phyloP scores from a whole-genome alignment of 2,329 filamentous ascomycete species.

The Trichoderma semiorbis region DNA sequence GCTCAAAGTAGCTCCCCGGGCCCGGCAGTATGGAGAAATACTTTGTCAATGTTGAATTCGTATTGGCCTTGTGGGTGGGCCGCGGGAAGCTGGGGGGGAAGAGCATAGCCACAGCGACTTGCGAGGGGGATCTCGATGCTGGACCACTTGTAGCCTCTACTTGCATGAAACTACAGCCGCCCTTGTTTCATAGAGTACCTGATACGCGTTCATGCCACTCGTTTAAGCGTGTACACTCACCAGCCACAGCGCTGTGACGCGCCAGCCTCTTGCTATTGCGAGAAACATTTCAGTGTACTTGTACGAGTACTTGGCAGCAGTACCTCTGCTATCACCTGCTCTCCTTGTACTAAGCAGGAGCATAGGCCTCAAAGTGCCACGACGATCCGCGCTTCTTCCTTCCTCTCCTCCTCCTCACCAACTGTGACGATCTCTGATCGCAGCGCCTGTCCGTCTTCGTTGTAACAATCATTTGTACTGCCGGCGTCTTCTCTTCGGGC shows the following conservation, averaged over 20 bases:
- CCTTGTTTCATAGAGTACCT: background rate
- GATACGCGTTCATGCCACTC: background rate
- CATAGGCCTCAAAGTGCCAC: conserved; percentile 11
- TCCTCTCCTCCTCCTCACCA: conserved; percentile 9
- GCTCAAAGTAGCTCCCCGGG: background rate
- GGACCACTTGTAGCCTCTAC: background rate
- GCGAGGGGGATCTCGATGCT: background rate
- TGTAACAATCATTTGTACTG: background rate
- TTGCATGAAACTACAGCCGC: background rate
- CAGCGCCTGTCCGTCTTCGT: background rate
- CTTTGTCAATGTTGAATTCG: background rate
- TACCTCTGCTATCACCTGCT: background rate
- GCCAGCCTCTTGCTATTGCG: background rate
- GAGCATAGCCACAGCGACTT: conserved; percentile 9
- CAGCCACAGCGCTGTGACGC: conserved; percentile 17
- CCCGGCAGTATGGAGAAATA: background rate
- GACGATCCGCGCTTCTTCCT: conserved; percentile 5
- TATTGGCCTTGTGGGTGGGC: background rate
- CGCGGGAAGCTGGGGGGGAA: background rate
- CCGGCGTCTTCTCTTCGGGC: background rate
- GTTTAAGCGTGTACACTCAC: background rate
- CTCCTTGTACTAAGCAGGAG: background rate
- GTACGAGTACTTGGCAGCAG: background rate
- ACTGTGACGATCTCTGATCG: background rate
- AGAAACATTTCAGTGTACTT: background rate